A percentile compares a stretch with the other conserved stretches of the same genome.
Conservation (phyloP, 768 basidiomycete genomes). For the Russula emetica region DNA sequence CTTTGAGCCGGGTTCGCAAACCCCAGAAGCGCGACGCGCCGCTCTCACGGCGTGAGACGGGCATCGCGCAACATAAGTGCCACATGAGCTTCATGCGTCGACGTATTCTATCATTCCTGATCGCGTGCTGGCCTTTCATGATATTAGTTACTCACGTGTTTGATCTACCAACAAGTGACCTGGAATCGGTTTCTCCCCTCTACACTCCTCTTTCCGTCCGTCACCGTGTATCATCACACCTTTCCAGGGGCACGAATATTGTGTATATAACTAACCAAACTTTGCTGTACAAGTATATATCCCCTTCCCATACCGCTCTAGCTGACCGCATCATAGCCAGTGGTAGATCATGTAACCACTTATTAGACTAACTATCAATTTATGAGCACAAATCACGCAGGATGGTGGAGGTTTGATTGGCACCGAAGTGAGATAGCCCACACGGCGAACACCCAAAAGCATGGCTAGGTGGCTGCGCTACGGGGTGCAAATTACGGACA, state of each 20-base stretch:
- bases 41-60: too few species aligned
- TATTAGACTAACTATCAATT: too few species aligned
- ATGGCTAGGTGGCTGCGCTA: too few species aligned
- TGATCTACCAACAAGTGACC: neutral
- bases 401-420: neutral
- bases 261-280: neutral
- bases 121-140: neutral
- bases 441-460: too few species aligned
- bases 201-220: neutral
- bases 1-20: neutral
- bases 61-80: conserved; percentile 4
- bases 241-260: neutral
- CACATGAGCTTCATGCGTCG: conserved; percentile 14
- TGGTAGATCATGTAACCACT: too few species aligned
- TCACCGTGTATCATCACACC: conserved; percentile 5
- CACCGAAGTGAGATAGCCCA: too few species aligned
- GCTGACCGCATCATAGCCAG: neutral
- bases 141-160: neutral
- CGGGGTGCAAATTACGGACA: too few species aligned
- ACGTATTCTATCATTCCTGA: conserved; percentile 12
- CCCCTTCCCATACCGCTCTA: neutral
- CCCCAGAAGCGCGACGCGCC: conserved; percentile 9
- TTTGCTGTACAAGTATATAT: neutral
- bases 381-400: neutral
- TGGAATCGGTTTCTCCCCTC: neutral